These are phyloP conservation scores for Lepidium campestre DNA, from an alignment of 441 rosid genomes.

Conservation along the genomic window DNA sequence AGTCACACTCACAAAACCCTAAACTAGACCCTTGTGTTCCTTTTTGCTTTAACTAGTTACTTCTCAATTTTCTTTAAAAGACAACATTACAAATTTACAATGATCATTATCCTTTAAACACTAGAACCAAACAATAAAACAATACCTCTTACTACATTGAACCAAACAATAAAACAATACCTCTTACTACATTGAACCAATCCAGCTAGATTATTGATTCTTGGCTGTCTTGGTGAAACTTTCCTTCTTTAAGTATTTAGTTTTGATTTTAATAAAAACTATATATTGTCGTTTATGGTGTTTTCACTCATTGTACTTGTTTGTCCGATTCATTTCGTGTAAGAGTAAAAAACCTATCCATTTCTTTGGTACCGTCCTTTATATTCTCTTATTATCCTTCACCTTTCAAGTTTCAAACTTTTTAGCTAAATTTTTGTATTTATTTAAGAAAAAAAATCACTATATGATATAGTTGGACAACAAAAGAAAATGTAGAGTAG, in stretches of 20 bases:
- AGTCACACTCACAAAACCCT: conserved; percentile 31
- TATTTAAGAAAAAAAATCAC: not conserved
- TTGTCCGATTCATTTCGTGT: conserved; percentile 23
- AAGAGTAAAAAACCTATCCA: conserved; percentile 21
- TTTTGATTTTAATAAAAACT: not conserved
- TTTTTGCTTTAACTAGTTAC: conserved; percentile 17
- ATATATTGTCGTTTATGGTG: conserved; percentile 19
- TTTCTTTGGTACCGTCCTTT: conserved; percentile 23
- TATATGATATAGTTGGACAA: conserved; percentile 11
- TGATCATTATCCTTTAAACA: conserved; percentile 5
- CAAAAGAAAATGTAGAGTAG: conserved; percentile 17
- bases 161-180: not conserved
- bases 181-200: conserved; percentile 10
- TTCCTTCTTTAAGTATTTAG: not conserved
- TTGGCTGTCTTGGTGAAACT: conserved; percentile 20
- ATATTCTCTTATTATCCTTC: conserved; percentile 12
- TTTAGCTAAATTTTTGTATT: not conserved
- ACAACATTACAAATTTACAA: not conserved
- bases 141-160: not conserved
- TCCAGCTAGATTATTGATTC: conserved; percentile 6
- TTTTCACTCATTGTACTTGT: conserved; percentile 24
- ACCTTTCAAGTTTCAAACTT: conserved; percentile 10
- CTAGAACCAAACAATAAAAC: not conserved
- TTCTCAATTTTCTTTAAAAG: conserved; percentile 10
- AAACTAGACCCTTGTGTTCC: conserved; percentile 35